phyloP scores from a whole-genome alignment of 1,284 basidiomycete genomes.

The Puccinia novopanici region DNA sequence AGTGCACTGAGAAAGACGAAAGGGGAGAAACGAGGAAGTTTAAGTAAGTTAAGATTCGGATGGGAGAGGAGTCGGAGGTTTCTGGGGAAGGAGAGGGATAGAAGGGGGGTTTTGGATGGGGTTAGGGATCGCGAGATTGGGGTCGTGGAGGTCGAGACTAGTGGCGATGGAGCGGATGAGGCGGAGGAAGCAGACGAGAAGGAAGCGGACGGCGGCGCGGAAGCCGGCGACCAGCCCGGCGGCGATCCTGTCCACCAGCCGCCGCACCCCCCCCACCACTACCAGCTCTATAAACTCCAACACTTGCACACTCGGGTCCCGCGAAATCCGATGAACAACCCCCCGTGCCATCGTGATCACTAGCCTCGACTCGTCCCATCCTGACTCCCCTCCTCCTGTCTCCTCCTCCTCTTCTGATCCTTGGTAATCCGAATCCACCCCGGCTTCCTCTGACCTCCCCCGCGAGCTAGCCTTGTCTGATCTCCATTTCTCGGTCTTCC shows the following conservation, averaged over 20 bases:
- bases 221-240: background rate
- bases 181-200: background rate
- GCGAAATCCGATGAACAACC: background rate
- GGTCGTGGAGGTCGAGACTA: background rate
- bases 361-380: background rate
- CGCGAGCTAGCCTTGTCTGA: background rate
- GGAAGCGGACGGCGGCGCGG: background rate
- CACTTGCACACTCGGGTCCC: conserved; percentile 4
- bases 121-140: no score
- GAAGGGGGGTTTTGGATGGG: no score
- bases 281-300: conserved; percentile 9
- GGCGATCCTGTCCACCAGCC: background rate
- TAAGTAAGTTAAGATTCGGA: no score
- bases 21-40: no score
- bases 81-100: no score
- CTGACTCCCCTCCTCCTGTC: background rate
- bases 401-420: background rate
- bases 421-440: background rate
- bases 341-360: conserved; percentile 1
- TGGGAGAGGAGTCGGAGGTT: no score
- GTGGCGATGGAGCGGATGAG: background rate
- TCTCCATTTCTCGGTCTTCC: background rate
- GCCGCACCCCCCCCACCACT: background rate
- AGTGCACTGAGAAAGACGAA: no score
- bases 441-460: background rate